These are phyloP conservation scores for Kuraishia ogatae DNA, from an alignment of 805 yeast species.

Conservation along the genomic window DNA sequence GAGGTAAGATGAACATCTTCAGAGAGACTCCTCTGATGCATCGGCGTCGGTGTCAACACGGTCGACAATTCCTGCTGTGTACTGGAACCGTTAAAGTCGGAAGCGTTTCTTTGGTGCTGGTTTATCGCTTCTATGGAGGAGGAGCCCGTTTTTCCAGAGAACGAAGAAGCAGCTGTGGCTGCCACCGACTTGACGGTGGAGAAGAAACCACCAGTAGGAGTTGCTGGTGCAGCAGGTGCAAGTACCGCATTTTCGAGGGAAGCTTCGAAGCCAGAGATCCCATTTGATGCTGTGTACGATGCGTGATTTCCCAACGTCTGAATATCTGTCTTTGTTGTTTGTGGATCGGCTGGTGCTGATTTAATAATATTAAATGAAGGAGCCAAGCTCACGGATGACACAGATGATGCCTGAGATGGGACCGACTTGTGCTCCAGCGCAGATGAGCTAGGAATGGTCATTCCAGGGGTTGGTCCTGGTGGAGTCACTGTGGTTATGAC, in stretches of 20 bases:
- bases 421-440: neutral
- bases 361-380: constrained; percentile 15
- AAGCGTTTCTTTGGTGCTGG: constrained; percentile 11
- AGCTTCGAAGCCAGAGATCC: neutral
- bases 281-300: neutral
- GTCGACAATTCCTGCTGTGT: neutral
- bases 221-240: neutral
- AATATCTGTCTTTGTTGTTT: constrained; percentile 43
- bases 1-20: neutral
- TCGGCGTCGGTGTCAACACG: neutral
- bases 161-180: constrained; percentile 2
- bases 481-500: neutral
- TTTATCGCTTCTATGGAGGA: neutral
- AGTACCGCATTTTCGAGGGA: neutral
- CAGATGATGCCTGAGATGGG: neutral
- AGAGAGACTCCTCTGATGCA: neutral
- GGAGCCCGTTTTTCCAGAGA: neutral
- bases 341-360: constrained; percentile 42
- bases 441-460: neutral
- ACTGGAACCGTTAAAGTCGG: constrained; percentile 11
- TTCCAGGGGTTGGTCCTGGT: neutral
- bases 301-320: constrained; percentile 16
- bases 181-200: constrained; percentile 7
- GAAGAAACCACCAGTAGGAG: constrained; percentile 6
- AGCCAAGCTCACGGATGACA: constrained; percentile 3